Evolutionary conservation across 2,329 filamentous ascomycete genomes (phyloP), one percentile per base, ranked within the genome.

Genomic region (Colletotrichum sp.): DNA sequence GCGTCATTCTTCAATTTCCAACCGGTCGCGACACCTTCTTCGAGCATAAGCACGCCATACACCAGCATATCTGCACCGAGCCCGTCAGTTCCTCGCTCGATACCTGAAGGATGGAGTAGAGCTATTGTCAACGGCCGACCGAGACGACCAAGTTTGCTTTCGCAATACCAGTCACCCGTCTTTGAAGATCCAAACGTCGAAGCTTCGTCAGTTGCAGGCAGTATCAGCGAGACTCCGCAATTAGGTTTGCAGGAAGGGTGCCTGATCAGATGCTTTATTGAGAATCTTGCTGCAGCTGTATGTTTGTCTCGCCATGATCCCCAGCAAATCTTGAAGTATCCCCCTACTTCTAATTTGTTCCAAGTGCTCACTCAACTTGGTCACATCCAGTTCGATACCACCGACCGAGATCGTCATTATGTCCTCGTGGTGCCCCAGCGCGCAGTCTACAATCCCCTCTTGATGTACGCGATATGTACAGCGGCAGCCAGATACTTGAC

Each of bases 381-480:
- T 24, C 43, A 13, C 43, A 7, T 24, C 38, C 28, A 71, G 48
- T 71, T 71, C 58, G 69, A 71, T 18, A 71, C 69, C 4, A 66
- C 69, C 5, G 69, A 71, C 28, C 48, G 69, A n/a, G 69, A 71
- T 38, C 61, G 69, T 4, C 61, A 71, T 30, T 71, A 66, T 28
- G 48, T 65, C 7, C 28, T 64, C 18, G 61, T 71, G 7, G 69
- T 71, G 5, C 69, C 69, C 9, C 61, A 71, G 26, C 48, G 61
- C 16, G 69, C 69, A 12, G 58, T 71, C 10, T 64, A 71, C 1
- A 71, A 32, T 8, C 61, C 48, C 6, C 48, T 71, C 2, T 18
- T 71, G 18, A 30, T 66, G 43, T 66, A 71, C 61, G 69, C 69
- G 7, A 71, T 71, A 43, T 71, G 69, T n/a, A 71, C 69, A 10